Conservation (phyloP, 768 basidiomycete species). For the Coprinellus micaceus region DNA sequence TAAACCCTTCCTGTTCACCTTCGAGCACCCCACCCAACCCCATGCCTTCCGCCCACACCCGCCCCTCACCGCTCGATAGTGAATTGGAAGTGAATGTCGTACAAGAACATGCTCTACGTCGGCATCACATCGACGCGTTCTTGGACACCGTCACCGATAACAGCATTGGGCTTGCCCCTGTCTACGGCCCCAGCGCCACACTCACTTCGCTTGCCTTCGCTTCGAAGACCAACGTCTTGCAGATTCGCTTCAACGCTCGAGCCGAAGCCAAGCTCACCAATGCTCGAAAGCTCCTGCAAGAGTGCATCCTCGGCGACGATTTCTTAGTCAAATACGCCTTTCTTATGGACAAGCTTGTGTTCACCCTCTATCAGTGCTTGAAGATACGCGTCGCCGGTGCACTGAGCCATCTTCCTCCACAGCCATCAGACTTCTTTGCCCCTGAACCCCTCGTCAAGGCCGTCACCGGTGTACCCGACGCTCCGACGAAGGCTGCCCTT, state of each 20-base stretch:
- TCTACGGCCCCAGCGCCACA: conserved; percentile 31
- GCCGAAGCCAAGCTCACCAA: conserved; percentile 1
- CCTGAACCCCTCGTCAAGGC: neutral
- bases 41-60: conserved; percentile 31
- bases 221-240: conserved; percentile 29
- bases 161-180: conserved; percentile 40
- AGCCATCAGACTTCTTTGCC: neutral
- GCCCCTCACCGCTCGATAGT: neutral
- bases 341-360: conserved; percentile 42
- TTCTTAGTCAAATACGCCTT: conserved; percentile 36
- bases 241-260: conserved; percentile 22
- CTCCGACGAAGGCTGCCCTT: conserved; percentile 14
- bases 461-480: neutral
- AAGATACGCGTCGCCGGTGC: conserved; percentile 29
- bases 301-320: conserved; percentile 28
- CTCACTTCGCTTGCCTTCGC: conserved; percentile 40
- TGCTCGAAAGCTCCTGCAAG: conserved; percentile 23
- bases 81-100: conserved; percentile 25
- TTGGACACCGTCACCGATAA: conserved; percentile 21
- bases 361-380: conserved; percentile 38
- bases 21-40: neutral
- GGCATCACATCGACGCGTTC: conserved; percentile 24
- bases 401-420: neutral
- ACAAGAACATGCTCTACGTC: conserved; percentile 23
- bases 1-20: neutral